Evolutionary conservation across 2,329 filamentous ascomycete genomes (phyloP).

Genomic region (Xylaria sp.): DNA sequence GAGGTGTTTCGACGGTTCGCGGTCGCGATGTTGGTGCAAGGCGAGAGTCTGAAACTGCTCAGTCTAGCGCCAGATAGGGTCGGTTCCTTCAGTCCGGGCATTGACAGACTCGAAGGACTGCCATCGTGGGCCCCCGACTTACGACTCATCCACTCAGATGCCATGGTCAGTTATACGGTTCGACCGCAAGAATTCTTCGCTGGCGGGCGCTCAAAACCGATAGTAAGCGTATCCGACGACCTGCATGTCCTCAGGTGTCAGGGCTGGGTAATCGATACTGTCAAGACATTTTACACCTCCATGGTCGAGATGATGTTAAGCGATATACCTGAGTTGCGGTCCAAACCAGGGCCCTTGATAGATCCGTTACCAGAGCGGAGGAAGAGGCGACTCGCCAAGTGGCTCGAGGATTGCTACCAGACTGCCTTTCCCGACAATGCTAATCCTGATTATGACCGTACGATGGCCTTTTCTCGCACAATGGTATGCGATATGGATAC

Average conservation of each 20-base stretch:
- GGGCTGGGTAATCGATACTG: conserved; percentile 11
- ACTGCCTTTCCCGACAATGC: neutral
- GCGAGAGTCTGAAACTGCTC: conserved; percentile 8
- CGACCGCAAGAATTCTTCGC: conserved; percentile 4
- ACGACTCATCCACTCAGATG: neutral
- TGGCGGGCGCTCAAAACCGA: conserved; percentile 8
- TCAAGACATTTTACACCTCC: neutral
- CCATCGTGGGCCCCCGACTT: conserved; percentile 22
- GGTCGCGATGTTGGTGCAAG: neutral
- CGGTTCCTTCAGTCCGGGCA: accelerated
- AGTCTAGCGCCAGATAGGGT: conserved; percentile 3
- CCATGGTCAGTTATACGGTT: conserved; percentile 4
- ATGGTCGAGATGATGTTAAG: neutral
- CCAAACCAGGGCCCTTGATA: neutral
- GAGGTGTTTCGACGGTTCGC: conserved; percentile 13
- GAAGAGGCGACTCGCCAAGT: neutral
- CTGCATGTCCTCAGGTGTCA: neutral
- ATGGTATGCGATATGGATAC: conserved; percentile 10
- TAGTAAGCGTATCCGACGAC: conserved; percentile 17
- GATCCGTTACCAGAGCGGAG: neutral
- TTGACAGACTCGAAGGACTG: neutral
- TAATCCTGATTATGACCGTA: neutral
- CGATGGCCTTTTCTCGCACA: conserved; percentile 15
- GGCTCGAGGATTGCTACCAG: neutral
- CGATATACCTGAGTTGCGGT: neutral